Conservation (phyloP, 1,284 basidiomycete genomes). For the Ceratobasidium theobromae region DNA sequence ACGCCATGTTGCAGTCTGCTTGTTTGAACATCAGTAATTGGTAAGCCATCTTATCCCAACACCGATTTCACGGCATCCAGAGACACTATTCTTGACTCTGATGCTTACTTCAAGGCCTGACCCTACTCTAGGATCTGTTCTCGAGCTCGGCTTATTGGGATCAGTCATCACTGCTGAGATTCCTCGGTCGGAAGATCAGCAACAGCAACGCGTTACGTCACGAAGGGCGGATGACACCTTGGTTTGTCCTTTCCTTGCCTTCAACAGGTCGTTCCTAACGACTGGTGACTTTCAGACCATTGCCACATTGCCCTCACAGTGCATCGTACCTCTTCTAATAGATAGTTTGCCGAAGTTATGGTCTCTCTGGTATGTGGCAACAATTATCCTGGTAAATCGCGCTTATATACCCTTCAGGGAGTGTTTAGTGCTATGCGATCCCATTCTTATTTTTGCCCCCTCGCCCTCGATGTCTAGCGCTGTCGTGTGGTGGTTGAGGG, state of each 20-base stretch:
- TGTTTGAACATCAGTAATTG: constrained; percentile 85
- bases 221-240: background rate
- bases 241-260: background rate
- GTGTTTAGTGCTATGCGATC: constrained; percentile 84
- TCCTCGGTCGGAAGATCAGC: constrained; percentile 62
- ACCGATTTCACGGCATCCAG: background rate
- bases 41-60: constrained; percentile 50
- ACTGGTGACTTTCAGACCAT: constrained; percentile 58
- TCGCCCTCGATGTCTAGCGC: constrained; percentile 82
- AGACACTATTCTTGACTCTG: constrained; percentile 4
- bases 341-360: constrained; percentile 74
- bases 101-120: constrained; percentile 58
- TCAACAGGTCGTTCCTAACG: background rate
- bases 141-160: constrained; percentile 82
- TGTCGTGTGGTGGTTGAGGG: constrained; percentile 87
- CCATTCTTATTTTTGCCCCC: constrained; percentile 80
- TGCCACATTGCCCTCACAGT: constrained; percentile 70
- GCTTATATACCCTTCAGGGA: constrained; percentile 51
- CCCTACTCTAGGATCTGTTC: constrained; percentile 58
- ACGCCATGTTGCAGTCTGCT: constrained; percentile 79
- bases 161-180: constrained; percentile 70
- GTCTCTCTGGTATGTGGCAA: constrained; percentile 65
- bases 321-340: constrained; percentile 65
- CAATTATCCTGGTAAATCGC: background rate
- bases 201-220: constrained; percentile 64